phyloP scores from a whole-genome alignment of 2,329 filamentous ascomycete species.

The Elsinoe fawcettii region DNA sequence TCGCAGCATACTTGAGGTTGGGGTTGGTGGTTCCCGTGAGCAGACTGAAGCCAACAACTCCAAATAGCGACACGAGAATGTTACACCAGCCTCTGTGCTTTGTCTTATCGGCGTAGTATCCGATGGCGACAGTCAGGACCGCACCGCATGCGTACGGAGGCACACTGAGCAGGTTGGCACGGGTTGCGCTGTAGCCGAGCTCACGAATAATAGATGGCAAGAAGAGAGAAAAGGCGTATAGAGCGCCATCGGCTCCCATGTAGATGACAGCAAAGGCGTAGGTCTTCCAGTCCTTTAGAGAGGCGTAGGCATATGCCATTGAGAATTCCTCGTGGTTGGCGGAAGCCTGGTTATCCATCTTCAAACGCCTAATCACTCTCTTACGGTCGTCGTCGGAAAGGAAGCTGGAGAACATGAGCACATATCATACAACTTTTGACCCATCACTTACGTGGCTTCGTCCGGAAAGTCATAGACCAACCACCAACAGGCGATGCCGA shows the following conservation, averaged over 20 bases:
- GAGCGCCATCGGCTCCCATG: constrained; percentile 59
- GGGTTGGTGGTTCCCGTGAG: constrained; percentile 58
- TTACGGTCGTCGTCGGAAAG: constrained; percentile 61
- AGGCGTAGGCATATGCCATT: constrained; percentile 62
- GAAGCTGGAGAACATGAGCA: constrained; percentile 42
- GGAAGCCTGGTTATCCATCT: constrained; percentile 63
- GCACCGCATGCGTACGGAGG: constrained; percentile 69
- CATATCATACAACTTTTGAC: background rate
- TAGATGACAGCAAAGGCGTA: constrained; percentile 68
- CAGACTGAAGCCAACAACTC: constrained; percentile 72
- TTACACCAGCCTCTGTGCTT: constrained; percentile 71
- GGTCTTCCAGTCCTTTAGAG: constrained; percentile 77
- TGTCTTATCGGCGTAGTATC: constrained; percentile 70
- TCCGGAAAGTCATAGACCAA: constrained; percentile 78
- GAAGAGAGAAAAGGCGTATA: constrained; percentile 72
- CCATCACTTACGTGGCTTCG: constrained; percentile 44
- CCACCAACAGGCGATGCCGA: constrained; percentile 64
- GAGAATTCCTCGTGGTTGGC: constrained; percentile 69
- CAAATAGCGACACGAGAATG: constrained; percentile 60
- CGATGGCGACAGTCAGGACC: constrained; percentile 59
- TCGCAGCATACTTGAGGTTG: constrained; percentile 70
- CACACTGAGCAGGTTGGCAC: constrained; percentile 63
- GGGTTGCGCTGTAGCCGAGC: constrained; percentile 51
- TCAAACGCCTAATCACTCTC: constrained; percentile 64
- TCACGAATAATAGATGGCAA: constrained; percentile 68